phyloP scores from a whole-genome alignment of 1,284 basidiomycete genomes.

The Ustilago cynodontis region DNA sequence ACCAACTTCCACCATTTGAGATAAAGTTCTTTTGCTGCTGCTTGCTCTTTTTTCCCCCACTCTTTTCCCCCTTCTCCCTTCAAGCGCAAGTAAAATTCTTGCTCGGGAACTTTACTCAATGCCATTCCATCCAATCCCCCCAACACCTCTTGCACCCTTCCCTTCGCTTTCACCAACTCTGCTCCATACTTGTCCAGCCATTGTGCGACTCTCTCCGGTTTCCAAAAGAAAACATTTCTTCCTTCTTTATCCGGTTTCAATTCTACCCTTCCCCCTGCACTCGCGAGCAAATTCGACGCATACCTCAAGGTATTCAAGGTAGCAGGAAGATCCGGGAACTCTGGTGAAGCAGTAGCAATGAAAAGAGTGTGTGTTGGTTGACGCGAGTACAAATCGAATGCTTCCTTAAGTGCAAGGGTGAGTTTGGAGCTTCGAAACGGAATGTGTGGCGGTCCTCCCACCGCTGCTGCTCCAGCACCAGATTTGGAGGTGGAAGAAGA shows the following conservation, averaged over 20 bases:
- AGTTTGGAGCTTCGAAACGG: slow-evolving; percentile 39
- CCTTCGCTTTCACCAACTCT: background rate
- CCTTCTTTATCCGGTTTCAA: slow-evolving; percentile 20
- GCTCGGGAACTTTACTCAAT: slow-evolving; percentile 25
- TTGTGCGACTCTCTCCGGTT: background rate
- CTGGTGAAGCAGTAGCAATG: slow-evolving; percentile 35
- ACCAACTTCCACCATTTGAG: slow-evolving; percentile 45
- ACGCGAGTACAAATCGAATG: slow-evolving; percentile 34
- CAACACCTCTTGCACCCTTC: background rate
- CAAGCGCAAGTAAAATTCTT: slow-evolving; percentile 14
- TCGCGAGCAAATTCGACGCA: slow-evolving; percentile 13
- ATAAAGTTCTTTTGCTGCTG: slow-evolving; percentile 21
- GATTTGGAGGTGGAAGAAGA: background rate
- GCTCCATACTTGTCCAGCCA: slow-evolving; percentile 30
- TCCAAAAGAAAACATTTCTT: slow-evolving; percentile 32
- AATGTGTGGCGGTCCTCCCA: slow-evolving; percentile 18
- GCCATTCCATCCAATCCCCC: slow-evolving; percentile 14
- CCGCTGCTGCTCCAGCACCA: background rate
- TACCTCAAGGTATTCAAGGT: slow-evolving; percentile 39
- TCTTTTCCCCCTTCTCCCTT: background rate
- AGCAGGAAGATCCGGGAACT: slow-evolving; percentile 11
- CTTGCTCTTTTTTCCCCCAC: background rate
- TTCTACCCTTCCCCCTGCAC: slow-evolving; percentile 11
- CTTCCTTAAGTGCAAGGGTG: slow-evolving; percentile 41
- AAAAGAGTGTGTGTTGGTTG: slow-evolving; percentile 37